Evolutionary conservation across 768 basidiomycete species (phyloP).

Genomic region (Hebeloma cylindrosporum): DNA sequence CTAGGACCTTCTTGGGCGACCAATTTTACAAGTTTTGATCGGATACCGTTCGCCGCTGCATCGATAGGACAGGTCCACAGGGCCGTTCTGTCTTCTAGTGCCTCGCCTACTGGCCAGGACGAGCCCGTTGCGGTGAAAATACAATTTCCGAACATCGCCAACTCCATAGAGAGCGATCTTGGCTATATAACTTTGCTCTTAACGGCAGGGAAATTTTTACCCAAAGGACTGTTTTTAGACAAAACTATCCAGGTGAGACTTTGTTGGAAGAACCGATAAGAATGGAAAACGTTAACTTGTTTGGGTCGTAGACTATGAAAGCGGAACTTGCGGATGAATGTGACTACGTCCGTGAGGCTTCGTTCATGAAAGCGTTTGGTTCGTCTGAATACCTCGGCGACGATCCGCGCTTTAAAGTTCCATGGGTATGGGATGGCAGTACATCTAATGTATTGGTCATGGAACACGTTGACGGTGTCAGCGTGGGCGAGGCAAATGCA

Average conservation of each 20-base stretch:
- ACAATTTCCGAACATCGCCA: conserved; percentile 90
- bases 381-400: conserved; percentile 47
- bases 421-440: conserved; percentile 82
- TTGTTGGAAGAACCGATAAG: not conserved
- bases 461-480: conserved; percentile 78
- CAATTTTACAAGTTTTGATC: conserved; percentile 73
- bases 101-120: conserved; percentile 53
- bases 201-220: conserved; percentile 77
- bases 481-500: conserved; percentile 67
- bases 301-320: conserved; percentile 69
- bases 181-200: conserved; percentile 83
- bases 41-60: conserved; percentile 90
- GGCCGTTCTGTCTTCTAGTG: conserved; percentile 56
- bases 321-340: conserved; percentile 92
- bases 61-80: conserved; percentile 96
- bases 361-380: conserved; percentile 62
- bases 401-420: conserved; percentile 76
- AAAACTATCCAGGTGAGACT: conserved; percentile 69
- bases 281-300: not conserved
- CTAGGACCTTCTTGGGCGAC: conserved; percentile 75
- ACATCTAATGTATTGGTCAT: conserved; percentile 87
- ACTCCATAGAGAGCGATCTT: conserved; percentile 86
- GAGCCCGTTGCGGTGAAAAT: conserved; percentile 81
- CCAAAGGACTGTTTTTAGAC: conserved; percentile 88
- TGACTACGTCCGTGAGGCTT: conserved; percentile 83